These are phyloP conservation scores for Mycosarcoma mackinlayi DNA, from an alignment of 1,284 basidiomycete species.

Conservation along the genomic window DNA sequence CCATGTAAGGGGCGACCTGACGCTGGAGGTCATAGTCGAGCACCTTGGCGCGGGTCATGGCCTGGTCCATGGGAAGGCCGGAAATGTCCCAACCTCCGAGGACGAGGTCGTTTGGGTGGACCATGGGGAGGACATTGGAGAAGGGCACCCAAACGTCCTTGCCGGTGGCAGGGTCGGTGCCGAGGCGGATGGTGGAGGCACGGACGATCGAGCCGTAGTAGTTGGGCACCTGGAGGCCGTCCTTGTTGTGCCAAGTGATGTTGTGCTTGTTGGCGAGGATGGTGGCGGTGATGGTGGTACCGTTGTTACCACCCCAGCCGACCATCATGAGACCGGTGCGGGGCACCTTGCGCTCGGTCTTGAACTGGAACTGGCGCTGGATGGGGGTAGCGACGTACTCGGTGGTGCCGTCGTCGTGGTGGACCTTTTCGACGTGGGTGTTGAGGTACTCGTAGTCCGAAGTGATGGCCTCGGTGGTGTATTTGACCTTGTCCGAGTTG, in stretches of 20 bases:
- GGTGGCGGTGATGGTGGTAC: constrained; percentile 91
- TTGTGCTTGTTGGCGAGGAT: constrained; percentile 95
- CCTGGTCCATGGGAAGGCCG: constrained; percentile 82
- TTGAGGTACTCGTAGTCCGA: constrained; percentile 65
- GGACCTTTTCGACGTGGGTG: constrained; percentile 65
- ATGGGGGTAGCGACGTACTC: constrained; percentile 64
- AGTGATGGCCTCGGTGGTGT: constrained; percentile 61
- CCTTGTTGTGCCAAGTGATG: constrained; percentile 94
- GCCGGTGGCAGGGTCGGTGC: constrained; percentile 82
- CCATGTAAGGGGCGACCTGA: constrained; percentile 89
- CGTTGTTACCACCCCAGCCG: constrained; percentile 97
- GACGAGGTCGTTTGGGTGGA: constrained; percentile 97
- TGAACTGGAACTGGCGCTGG: constrained; percentile 77
- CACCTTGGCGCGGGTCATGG: constrained; percentile 93
- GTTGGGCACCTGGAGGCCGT: constrained; percentile 91
- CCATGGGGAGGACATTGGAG: constrained; percentile 94
- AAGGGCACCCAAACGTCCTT: constrained; percentile 94
- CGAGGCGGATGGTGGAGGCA: constrained; percentile 92
- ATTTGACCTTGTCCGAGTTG: constrained; percentile 64
- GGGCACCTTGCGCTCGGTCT: constrained; percentile 85
- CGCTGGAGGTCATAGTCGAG: constrained; percentile 97
- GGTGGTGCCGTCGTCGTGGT: constrained; percentile 60
- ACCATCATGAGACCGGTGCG: constrained; percentile 98
- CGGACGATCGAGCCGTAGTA: constrained; percentile 82
- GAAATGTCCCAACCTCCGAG: constrained; percentile 98